A percentile compares a stretch with the other conserved stretches of the same genome.
These are phyloP conservation scores for Ascochyta fabae DNA, from an alignment of 2,329 filamentous ascomycete genomes.

Conservation along the genomic window DNA sequence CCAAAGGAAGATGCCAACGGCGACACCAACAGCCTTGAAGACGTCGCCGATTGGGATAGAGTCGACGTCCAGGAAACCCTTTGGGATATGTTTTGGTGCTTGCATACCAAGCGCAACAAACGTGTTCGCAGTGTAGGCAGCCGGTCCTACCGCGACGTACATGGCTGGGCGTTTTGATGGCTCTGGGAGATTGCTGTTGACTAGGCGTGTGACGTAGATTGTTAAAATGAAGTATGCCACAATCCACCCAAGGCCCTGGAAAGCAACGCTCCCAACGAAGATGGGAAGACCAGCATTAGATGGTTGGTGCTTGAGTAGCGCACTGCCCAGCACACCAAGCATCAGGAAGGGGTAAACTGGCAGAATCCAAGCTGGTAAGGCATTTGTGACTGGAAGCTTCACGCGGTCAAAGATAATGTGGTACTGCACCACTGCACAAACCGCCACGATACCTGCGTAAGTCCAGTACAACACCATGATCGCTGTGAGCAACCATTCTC, in stretches of 20 bases:
- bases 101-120: slow-evolving; percentile 51
- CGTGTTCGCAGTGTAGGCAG: slow-evolving; percentile 35
- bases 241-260: slow-evolving; percentile 71
- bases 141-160: slow-evolving; percentile 58
- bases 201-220: slow-evolving; percentile 72
- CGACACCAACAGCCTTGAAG: slow-evolving; percentile 51
- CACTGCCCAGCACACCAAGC: slow-evolving; percentile 47
- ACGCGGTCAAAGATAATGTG: slow-evolving; percentile 96
- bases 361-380: slow-evolving; percentile 50
- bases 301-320: slow-evolving; percentile 46
- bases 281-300: slow-evolving; percentile 28
- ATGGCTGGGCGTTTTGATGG: slow-evolving; percentile 53
- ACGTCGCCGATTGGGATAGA: slow-evolving; percentile 45
- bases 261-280: slow-evolving; percentile 65
- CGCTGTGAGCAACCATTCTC: slow-evolving; percentile 61
- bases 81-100: slow-evolving; percentile 46
- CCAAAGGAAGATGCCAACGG: slow-evolving; percentile 56
- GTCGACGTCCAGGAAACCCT: slow-evolving; percentile 42
- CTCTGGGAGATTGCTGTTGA: slow-evolving; percentile 63
- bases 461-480: slow-evolving; percentile 73
- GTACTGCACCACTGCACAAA: slow-evolving; percentile 87
- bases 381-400: slow-evolving; percentile 47
- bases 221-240: slow-evolving; percentile 73
- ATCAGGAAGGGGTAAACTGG: slow-evolving; percentile 45
- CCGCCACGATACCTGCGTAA: slow-evolving; percentile 60